phyloP scores from a whole-genome alignment of 345 rosid genomes.

The Salix viminalis region DNA sequence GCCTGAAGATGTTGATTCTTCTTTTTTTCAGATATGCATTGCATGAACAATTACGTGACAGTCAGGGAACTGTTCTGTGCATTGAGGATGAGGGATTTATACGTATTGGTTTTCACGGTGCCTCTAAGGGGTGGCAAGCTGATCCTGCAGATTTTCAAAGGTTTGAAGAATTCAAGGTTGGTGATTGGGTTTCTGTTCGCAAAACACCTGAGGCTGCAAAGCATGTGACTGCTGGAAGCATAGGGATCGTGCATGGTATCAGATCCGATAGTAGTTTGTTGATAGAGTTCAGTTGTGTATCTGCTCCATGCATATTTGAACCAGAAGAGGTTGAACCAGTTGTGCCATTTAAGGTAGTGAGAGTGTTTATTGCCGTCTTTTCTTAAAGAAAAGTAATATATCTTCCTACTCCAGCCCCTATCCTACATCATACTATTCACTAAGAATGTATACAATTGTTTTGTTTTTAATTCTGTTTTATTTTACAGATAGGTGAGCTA shows the following conservation, averaged over 20 bases:
- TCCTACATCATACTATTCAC: background rate
- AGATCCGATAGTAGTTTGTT: constrained; percentile 93
- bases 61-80: constrained; percentile 91
- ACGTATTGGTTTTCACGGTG: constrained; percentile 99
- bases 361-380: background rate
- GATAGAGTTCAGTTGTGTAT: constrained; percentile 84
- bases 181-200: constrained; percentile 98
- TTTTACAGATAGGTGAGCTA: constrained; percentile 75
- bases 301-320: constrained; percentile 91
- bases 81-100: constrained; percentile 99
- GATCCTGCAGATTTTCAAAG: constrained; percentile 99
- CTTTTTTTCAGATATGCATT: constrained; percentile 75
- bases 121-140: constrained; percentile 99
- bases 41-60: constrained; percentile 88
- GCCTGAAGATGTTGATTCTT: background rate
- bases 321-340: constrained; percentile 96
- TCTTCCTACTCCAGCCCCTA: background rate
- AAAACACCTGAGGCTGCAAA: constrained; percentile 86
- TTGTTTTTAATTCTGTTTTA: constrained; percentile 21
- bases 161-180: constrained; percentile 98
- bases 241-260: constrained; percentile 87
- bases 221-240: constrained; percentile 96
- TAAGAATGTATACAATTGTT: constrained; percentile 5
- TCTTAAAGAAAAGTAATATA: background rate
- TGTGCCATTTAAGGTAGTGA: constrained; percentile 73